These are phyloP conservation scores for Pichia gijzeniarum DNA, from an alignment of 805 yeast species.

Conservation along the genomic window DNA sequence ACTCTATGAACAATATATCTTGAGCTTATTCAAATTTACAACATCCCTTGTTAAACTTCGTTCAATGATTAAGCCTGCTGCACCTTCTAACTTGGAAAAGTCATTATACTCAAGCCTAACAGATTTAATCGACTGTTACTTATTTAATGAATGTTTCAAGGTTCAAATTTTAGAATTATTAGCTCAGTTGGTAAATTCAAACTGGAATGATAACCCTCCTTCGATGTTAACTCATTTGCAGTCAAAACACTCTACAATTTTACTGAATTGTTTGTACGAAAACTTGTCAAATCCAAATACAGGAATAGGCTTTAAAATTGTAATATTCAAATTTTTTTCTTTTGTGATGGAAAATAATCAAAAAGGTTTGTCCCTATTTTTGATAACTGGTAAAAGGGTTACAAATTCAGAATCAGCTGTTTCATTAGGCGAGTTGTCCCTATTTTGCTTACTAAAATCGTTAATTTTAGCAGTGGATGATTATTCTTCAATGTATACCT, in stretches of 20 bases:
- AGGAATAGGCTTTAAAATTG: conserved; percentile 44
- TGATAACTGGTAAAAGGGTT: conserved; percentile 56
- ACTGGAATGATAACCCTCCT: conserved; percentile 57
- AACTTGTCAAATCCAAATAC: conserved; percentile 56
- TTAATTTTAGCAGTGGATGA: conserved; percentile 45
- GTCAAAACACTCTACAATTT: conserved; percentile 47
- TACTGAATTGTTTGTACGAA: conserved; percentile 52
- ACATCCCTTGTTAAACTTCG: conserved; percentile 53
- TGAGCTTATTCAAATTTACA: conserved; percentile 48
- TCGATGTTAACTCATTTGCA: conserved; percentile 81
- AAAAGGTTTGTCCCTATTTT: conserved; percentile 68
- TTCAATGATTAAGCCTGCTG: conserved; percentile 34
- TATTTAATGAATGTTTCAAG: conserved; percentile 43
- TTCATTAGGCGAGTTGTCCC: conserved; percentile 30
- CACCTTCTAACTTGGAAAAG: conserved; percentile 62
- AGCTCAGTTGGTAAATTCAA: conserved; percentile 48
- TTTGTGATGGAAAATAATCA: conserved; percentile 66
- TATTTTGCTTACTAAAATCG: conserved; percentile 49
- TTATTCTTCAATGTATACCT: conserved; percentile 57
- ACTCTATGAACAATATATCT: conserved; percentile 45
- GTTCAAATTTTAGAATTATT: conserved; percentile 48
- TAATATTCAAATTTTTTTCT: conserved; percentile 58
- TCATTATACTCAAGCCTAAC: conserved; percentile 51
- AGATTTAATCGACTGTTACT: conserved; percentile 50
- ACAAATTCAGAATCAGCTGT: conserved; percentile 9